Conservation (phyloP, 352 stramenopile genomes). For the Pythium phragmitis region DNA sequence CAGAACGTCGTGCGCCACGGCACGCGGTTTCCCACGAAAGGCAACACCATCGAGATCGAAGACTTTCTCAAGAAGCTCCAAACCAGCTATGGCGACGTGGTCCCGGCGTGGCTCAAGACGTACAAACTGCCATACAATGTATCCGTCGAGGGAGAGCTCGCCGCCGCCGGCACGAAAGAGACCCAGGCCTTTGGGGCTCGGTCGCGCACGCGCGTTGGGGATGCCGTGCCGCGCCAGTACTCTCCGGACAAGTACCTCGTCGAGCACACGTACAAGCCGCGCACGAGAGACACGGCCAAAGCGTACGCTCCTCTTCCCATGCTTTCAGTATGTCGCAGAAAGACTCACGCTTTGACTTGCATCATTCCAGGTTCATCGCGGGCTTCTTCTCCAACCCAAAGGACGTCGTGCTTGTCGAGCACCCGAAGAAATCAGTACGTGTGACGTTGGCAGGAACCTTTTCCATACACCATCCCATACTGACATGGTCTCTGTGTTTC, state of each 20-base stretch:
- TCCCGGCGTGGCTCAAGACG: slow-evolving; percentile 58
- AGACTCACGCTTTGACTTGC: not conserved
- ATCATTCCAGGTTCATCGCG: slow-evolving; percentile 26
- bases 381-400: slow-evolving; percentile 52
- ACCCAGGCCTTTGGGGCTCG: slow-evolving; percentile 8
- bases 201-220: slow-evolving; percentile 14
- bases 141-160: slow-evolving; percentile 46
- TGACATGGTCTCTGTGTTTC: not conserved
- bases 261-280: slow-evolving; percentile 48
- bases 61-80: slow-evolving; percentile 42
- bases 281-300: slow-evolving; percentile 56
- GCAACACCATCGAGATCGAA: slow-evolving; percentile 53
- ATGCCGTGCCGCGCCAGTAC: slow-evolving; percentile 30
- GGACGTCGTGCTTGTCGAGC: slow-evolving; percentile 41
- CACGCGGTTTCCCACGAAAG: slow-evolving; percentile 47
- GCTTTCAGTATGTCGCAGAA: slow-evolving; percentile 23
- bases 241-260: slow-evolving; percentile 40
- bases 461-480: not conserved
- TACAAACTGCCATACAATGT: slow-evolving; percentile 73
- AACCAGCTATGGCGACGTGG: slow-evolving; percentile 26
- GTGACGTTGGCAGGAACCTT: not conserved
- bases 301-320: slow-evolving; percentile 25
- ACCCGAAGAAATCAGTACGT: slow-evolving; percentile 20
- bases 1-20: slow-evolving; percentile 29
- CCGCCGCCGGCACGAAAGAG: slow-evolving; percentile 28